A percentile compares a stretch with the other conserved stretches of the same genome.
Conservation (phyloP, 345 rosid species). For the Aegle marmelos region DNA sequence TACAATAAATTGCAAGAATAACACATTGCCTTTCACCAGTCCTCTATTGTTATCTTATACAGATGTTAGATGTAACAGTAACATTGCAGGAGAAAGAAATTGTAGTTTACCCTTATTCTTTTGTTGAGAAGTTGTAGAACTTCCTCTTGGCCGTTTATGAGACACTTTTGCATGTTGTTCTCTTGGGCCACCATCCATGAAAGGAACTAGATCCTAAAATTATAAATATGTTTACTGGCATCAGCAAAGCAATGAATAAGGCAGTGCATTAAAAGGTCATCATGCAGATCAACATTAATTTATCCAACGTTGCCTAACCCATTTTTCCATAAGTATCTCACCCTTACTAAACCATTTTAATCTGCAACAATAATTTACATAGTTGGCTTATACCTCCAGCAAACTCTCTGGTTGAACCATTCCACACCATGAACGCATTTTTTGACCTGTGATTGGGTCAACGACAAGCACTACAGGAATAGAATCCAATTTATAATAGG, state of each 20-base stretch:
- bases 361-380: neutral
- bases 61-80: neutral
- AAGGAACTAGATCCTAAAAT: slow-evolving; percentile 74
- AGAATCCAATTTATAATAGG: slow-evolving; percentile 77
- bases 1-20: neutral
- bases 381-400: slow-evolving; percentile 54
- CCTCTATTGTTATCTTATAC: neutral
- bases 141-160: slow-evolving; percentile 85
- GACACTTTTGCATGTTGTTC: slow-evolving; percentile 67
- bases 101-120: slow-evolving; percentile 54
- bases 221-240: slow-evolving; percentile 2
- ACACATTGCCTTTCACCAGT: neutral
- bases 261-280: neutral
- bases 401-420: slow-evolving; percentile 89
- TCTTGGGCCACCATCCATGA: slow-evolving; percentile 93
- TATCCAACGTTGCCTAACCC: neutral
- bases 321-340: neutral
- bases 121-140: slow-evolving; percentile 53
- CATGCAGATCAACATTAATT: neutral
- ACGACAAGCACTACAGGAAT: slow-evolving; percentile 89
- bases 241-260: slow-evolving; percentile 5
- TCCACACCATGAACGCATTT: slow-evolving; percentile 85
- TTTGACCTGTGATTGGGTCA: slow-evolving; percentile 97
- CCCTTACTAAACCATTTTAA: neutral
- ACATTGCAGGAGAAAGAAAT: neutral